Evolutionary conservation across 2,329 filamentous ascomycete species (phyloP), one percentile per base, ranked within the genome.

Genomic region (Phialemoniopsis sp.): DNA sequence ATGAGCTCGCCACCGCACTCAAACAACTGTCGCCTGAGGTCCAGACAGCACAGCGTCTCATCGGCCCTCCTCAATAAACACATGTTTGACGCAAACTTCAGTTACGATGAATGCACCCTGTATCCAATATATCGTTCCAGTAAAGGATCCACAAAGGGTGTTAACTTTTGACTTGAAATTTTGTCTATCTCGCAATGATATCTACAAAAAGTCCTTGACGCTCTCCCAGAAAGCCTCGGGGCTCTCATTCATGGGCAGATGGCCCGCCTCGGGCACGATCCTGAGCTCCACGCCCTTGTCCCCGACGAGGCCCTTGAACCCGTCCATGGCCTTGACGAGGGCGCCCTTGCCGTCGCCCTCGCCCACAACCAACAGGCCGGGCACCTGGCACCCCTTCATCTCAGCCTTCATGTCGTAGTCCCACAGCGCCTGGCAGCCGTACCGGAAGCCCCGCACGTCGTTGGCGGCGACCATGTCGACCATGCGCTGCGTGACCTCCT

Each of bases 201-300:
- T 32, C 14, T 41, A 42, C 48, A 47, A 51, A 46, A 86, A 87
- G 8, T 59, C 66, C 32, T 68, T 64, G 3, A 91, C 67, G 34
- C 78, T 77, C 19, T 73, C 65, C 56, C 82, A 82, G 56, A 90
- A 89, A 4, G 72, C 79, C 41, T 69, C 63, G 1, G 86, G 82
- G 48, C 79, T 76, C 63, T 94, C 89, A 35, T 81, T 81, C 87
- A 94, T 94, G 1, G 89, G 89, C 53, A 95, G 62, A 66, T 95
- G 89, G 0, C 89, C 89, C 0, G 87, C 80, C 8, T 73, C 66
- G 0, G 85, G 76, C 9, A 94, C 76, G 41, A 85, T 60, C 56
- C 73, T 78, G 47, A 89, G 72, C 42, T 78, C 71, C 0, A 73
- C 74, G 0, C 74, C 77, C 0, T 60, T 56, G 9, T 66, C 58